Evolutionary conservation across 495 filamentous ascomycete species (phyloP).

Genomic region (Aspergillus hancockii): DNA sequence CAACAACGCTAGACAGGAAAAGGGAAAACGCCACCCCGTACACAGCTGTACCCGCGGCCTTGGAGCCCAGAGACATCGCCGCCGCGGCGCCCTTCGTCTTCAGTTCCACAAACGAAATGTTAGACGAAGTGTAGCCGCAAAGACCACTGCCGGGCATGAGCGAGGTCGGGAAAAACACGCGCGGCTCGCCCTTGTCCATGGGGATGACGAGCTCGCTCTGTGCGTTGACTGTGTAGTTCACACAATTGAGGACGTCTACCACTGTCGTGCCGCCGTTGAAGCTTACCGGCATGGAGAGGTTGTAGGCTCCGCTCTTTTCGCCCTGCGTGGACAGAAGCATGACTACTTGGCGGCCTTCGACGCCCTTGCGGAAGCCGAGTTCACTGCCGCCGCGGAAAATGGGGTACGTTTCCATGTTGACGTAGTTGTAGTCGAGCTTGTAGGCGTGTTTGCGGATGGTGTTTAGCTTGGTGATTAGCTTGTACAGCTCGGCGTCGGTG

Average conservation of each 20-base stretch:
- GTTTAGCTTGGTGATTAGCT: conserved; percentile 56
- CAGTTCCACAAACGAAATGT: neutral
- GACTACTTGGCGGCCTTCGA: conserved; percentile 49
- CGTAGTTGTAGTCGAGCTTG: conserved; percentile 43
- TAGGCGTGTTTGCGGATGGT: conserved; percentile 58
- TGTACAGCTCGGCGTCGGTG: conserved; percentile 57
- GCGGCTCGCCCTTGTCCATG: conserved; percentile 45
- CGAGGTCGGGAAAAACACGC: conserved; percentile 35
- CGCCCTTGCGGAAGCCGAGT: conserved; percentile 61
- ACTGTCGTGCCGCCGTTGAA: conserved; percentile 38
- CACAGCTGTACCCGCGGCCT: neutral
- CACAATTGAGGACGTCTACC: conserved; percentile 50
- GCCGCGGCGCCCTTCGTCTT: neutral
- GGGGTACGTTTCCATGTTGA: conserved; percentile 48
- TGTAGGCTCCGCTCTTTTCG: conserved; percentile 35
- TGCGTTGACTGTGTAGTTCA: conserved; percentile 26
- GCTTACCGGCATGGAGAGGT: conserved; percentile 41
- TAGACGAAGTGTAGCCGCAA: conserved; percentile 17
- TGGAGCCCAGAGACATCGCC: neutral
- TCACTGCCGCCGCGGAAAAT: conserved; percentile 53
- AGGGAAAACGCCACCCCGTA: neutral
- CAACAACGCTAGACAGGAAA: neutral
- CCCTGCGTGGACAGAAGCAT: conserved; percentile 59
- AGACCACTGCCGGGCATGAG: conserved; percentile 26
- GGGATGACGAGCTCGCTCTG: conserved; percentile 40